These are phyloP conservation scores for Fulvia fulva DNA, from an alignment of 2,329 filamentous ascomycete species.

Conservation along the genomic window DNA sequence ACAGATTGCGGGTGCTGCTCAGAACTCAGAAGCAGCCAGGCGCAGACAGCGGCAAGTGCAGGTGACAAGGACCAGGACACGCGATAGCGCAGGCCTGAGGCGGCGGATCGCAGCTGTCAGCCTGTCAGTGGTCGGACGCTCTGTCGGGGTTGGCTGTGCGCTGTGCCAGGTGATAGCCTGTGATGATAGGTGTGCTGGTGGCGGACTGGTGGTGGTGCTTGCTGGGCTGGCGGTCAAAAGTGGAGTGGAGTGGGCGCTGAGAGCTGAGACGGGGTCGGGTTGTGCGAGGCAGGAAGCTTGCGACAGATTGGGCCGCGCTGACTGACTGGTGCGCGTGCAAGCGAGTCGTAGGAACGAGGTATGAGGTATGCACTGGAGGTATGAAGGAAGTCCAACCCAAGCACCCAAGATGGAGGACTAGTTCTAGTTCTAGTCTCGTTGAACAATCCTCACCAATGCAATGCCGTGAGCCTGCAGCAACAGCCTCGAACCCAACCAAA, in stretches of 20 bases:
- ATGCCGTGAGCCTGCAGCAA: not conserved
- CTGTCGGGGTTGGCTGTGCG: not conserved
- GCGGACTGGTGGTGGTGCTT: not conserved
- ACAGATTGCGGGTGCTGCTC: not conserved
- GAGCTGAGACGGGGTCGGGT: not conserved
- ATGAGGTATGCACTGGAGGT: not conserved
- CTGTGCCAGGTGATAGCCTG: too few relatives aligned
- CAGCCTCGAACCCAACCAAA: too few relatives aligned
- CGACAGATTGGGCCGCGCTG: not conserved
- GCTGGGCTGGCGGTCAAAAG: not conserved
- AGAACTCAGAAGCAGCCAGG: not conserved
- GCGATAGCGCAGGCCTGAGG: not conserved
- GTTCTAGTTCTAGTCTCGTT: too few relatives aligned
- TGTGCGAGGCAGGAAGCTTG: not conserved
- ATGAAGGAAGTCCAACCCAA: not conserved
- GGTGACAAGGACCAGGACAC: not conserved
- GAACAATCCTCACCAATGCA: too few relatives aligned
- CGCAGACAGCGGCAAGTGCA: not conserved
- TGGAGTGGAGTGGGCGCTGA: not conserved
- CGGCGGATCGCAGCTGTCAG: not conserved
- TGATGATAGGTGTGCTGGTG: too few relatives aligned
- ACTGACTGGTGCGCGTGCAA: not conserved
- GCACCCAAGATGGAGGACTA: too few relatives aligned
- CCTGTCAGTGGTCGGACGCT: not conserved
- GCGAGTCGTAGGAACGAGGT: not conserved